Evolutionary conservation across 1,284 basidiomycete species (phyloP), one percentile per base, ranked within the genome.

Genomic region (Ganoderma leucocontextum): DNA sequence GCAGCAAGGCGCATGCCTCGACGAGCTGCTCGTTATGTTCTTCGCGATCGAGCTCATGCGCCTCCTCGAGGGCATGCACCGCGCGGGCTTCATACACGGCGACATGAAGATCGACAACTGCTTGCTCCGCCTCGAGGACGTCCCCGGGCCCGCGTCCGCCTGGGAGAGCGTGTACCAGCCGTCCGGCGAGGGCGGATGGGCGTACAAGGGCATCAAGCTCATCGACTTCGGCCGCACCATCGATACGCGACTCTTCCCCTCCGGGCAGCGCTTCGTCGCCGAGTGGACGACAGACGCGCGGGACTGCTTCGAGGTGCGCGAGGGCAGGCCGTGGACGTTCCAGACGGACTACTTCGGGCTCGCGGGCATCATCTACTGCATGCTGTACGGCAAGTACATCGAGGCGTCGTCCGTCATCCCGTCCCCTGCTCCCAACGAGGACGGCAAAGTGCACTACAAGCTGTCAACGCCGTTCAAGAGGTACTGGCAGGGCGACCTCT

Each of bases 91-190:
- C 82, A 93, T 99, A 73, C 98, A 99, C 76, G 97, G 98, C 53
- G 98, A 99, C 82, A 86, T 99, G 75, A 99, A 99, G 86, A 98
- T 99, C 78, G 98, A 99, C 83, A 99, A 99, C 81, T 98, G 97
- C 78, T 87, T 99, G 15, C 84, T 99, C 9, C 90, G 98, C 4
- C 85, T 99, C 36, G 94, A 96, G 74, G 91, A 95, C 62, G 88
- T 94, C 2, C 90, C 92, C 0, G 91, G 89, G 19, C 91, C 90
- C 2, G 80, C 85, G 0, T 83, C 89, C 3, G 84, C 87, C 0
- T 97, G 97, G 93, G 87, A 90, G 2, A 83, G 87, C 64, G 81
- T 85, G 29, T 99, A 99, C 81, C 85, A 90, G 59, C 87, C 91
- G 1, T 82, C 85, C 0, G 97, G 97, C 19, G 86, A 85, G 7